These are phyloP conservation scores for Hygrophoropsis aurantiaca DNA, from an alignment of 768 basidiomycete species.

Conservation along the genomic window DNA sequence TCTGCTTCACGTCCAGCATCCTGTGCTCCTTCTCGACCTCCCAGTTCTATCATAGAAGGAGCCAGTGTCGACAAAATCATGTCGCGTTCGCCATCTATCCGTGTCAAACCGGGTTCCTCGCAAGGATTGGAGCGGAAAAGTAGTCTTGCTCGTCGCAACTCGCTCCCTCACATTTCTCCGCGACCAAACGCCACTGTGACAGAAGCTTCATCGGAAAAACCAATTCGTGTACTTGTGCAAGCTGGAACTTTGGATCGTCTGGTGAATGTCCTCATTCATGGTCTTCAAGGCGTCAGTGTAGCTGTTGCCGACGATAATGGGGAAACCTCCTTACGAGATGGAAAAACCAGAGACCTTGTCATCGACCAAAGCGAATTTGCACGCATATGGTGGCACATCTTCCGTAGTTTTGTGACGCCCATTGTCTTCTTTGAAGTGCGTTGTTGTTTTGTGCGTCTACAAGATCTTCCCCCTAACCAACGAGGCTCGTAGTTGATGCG, in stretches of 20 bases:
- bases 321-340: slow-evolving; percentile 75
- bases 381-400: slow-evolving; percentile 80
- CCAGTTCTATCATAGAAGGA: slow-evolving; percentile 56
- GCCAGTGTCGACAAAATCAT: slow-evolving; percentile 40
- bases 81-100: slow-evolving; percentile 69
- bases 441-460: slow-evolving; percentile 1
- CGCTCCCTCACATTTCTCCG: slow-evolving; percentile 73
- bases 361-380: slow-evolving; percentile 76
- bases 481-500: slow-evolving; percentile 56
- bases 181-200: slow-evolving; percentile 55
- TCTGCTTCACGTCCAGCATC: slow-evolving; percentile 57
- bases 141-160: slow-evolving; percentile 72
- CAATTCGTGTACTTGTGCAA: slow-evolving; percentile 73
- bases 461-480: neutral
- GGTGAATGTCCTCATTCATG: slow-evolving; percentile 75
- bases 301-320: slow-evolving; percentile 87
- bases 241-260: slow-evolving; percentile 76
- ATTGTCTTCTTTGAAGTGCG: slow-evolving; percentile 82
- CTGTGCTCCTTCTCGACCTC: slow-evolving; percentile 65
- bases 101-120: slow-evolving; percentile 70
- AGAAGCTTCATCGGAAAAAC: slow-evolving; percentile 67
- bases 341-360: slow-evolving; percentile 68
- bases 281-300: slow-evolving; percentile 73
- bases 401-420: slow-evolving; percentile 79
- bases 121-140: slow-evolving; percentile 75